Base-by-base conservation (phyloP, 768 basidiomycete genomes). In the Auricularia heimuer region DNA sequence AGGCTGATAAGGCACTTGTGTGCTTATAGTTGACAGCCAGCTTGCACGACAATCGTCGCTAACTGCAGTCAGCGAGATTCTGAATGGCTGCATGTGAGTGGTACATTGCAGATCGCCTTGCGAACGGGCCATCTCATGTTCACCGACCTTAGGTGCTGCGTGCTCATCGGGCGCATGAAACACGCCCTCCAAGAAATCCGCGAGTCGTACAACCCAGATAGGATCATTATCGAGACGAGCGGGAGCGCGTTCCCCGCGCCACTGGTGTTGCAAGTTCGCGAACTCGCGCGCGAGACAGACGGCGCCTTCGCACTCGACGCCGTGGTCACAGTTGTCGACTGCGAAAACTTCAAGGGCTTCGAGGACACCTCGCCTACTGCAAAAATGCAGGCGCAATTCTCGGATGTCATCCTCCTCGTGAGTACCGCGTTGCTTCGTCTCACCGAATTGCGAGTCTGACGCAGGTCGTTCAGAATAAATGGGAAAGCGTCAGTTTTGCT, bases 191-290 rank as follows among this genome's bases (percentile, higher is more conserved):
- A 94, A 36, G 95, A 97, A 73, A 95, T 98, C 66, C 81, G 86
- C 78, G 89, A 89, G 87, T 69, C 44, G 74, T 94, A 83, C 75
- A 77, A 80, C 21, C 94, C 94, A 2, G 93, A 98, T 75, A 82
- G 95, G 44, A 94, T 98, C 70, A 88, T 98, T 69, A 92, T 98
- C 66, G 95, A 98, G 77, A 92, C 90, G 69, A 94, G 92, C 42
- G 95, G 95, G 11, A 95, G 93, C 7, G 95, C 95, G 0, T 97
- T 97, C 71, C 95, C 95, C 8, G 95, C 95, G 2, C 96, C 94
- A 1, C 80, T 98, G 39, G 95, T 94, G 0, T 93, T 96, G 71
- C 95, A 96, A 71, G 92, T 98, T 65, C 87, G 92, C 45, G 89
- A 95, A 73, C 79, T 98, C 29, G 94, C 94, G 73, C 83, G 82